phyloP scores from a whole-genome alignment of 2,329 filamentous ascomycete species.

The Colletotrichum musicola region DNA sequence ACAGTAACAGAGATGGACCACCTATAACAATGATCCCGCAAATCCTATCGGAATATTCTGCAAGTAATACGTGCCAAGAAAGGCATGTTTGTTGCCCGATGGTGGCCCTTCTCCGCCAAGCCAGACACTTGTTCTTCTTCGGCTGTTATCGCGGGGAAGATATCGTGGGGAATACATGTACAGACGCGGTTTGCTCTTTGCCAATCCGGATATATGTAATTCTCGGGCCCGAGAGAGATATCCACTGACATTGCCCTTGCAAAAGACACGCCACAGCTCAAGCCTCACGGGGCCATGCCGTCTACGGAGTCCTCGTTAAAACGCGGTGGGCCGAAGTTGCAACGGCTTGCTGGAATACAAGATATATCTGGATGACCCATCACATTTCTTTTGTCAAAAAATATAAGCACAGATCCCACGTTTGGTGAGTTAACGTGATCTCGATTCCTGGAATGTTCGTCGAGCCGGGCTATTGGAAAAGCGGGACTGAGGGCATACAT shows the following conservation, averaged over 20 bases:
- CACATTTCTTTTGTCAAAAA: background rate
- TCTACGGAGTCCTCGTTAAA: background rate
- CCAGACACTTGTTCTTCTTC: no score
- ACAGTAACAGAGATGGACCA: background rate
- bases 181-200: background rate
- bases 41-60: background rate
- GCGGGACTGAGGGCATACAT: no score
- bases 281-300: background rate
- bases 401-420: background rate
- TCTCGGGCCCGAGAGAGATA: no score
- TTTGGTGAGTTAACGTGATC: background rate
- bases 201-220: no score
- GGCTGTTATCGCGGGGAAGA: no score
- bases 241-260: no score
- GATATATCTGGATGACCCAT: background rate
- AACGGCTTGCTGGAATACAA: background rate
- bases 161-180: background rate
- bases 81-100: no score
- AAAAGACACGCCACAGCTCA: background rate
- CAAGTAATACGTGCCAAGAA: background rate
- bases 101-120: no score
- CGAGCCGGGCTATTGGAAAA: background rate
- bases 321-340: slow-evolving; percentile 8
- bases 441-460: background rate
- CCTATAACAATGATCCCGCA: background rate